Evolutionary conservation across 345 rosid species (phyloP), one percentile per base, ranked within the genome.

Genomic region (Aquilaria malaccensis): DNA sequence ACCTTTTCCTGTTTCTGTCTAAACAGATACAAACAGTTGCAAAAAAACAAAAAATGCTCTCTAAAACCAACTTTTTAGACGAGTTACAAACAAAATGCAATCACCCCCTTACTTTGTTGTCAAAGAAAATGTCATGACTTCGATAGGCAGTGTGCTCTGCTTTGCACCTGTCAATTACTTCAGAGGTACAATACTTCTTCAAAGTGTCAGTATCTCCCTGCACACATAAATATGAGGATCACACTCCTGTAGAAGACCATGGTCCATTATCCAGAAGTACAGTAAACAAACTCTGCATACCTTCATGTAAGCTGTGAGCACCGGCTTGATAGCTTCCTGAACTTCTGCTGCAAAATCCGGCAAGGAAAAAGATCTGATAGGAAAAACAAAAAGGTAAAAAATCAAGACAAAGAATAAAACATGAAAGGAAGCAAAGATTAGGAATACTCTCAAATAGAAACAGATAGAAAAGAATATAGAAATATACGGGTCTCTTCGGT

Each of bases 401-500:
- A 31, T 56, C 57, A 29, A 55, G 55, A 50, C 53, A 58, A 11
- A 33, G 66, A 54, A 66, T 12, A 52, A 60, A 13, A 50, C 73
- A 55, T 13, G 43, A 37, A 37, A 0, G 7, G 43, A 56, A 30
- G 48, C 50, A 62, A 56, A 29, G 56, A 13, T 55, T 41, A 64
- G 52, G 10, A 48, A 48, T 48, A 9, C 13, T 48, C 10, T 48
- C 10, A 13, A 48, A 13, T 4, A 37, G 43, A 37, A 37, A 37
- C 29, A 13, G 33, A 55, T 37, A 3, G 55, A 59, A 76, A 30
- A 33, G 22, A 56, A 49, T 31, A 54, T 6, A 64, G 13, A 59
- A 74, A 48, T 95, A 61, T 95, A 95, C 96, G 91, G 96, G 81
- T 91, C 99, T 67, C 91, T 77, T 15, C 81, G 82, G 43, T 77